These are phyloP conservation scores for Stemphylium lycopersici DNA, from an alignment of 2,329 filamentous ascomycete genomes.

Conservation along the genomic window DNA sequence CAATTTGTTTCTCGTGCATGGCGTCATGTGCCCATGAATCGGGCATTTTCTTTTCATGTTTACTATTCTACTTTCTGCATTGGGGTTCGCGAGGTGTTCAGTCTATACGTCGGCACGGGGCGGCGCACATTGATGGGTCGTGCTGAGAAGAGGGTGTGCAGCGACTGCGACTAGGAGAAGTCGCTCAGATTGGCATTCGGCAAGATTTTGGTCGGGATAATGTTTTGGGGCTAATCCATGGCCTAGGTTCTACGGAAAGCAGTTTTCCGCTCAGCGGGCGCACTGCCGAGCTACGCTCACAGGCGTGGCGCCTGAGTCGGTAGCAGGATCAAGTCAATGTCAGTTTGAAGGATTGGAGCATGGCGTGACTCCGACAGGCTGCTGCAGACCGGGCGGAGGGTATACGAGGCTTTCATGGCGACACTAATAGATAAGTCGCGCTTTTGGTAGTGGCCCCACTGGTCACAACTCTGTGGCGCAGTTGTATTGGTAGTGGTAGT, in stretches of 20 bases:
- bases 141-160: conserved; percentile 9
- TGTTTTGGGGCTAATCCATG: neutral
- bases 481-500: neutral
- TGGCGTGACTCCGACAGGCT: conserved; percentile 1
- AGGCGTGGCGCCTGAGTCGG: neutral
- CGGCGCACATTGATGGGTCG: neutral
- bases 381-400: neutral
- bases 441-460: neutral
- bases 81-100: neutral
- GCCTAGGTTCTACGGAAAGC: neutral
- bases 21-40: conserved; percentile 6
- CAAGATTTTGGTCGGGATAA: conserved; percentile 7
- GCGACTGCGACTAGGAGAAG: conserved; percentile 6
- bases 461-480: conserved; percentile 7
- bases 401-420: neutral
- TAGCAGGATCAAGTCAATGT: neutral
- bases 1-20: conserved; percentile 11
- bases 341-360: neutral
- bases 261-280: neutral
- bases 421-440: conserved; percentile 1
- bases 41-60: neutral
- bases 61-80: neutral
- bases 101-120: neutral
- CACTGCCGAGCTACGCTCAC: neutral
- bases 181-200: conserved; percentile 8